Conservation (phyloP, 202 grass and related monocot genomes). For the Saccharum hybrid region DNA sequence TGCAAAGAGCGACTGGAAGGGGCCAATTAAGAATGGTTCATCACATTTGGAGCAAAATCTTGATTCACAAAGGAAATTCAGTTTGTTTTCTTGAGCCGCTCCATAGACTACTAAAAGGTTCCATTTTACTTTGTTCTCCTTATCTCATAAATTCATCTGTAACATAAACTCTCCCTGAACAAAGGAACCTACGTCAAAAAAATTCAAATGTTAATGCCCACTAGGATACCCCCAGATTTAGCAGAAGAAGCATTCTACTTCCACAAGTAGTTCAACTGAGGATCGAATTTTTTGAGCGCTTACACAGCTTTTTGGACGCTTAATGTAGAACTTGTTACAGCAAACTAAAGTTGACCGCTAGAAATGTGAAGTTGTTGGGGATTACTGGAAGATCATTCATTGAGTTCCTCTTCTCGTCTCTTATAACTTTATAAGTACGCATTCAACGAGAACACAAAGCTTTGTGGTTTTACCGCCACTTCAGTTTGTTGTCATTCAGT, state of each 20-base stretch:
- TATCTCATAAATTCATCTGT: too few relatives aligned
- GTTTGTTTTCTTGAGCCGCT: too few relatives aligned
- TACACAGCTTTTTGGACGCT: background rate
- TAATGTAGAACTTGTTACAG: conserved; percentile 9
- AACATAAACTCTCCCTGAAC: too few relatives aligned
- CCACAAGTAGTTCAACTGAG: background rate
- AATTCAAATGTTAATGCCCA: background rate
- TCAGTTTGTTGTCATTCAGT: background rate
- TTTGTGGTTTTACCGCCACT: background rate
- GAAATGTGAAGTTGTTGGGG: background rate
- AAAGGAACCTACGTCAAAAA: background rate
- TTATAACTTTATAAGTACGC: background rate
- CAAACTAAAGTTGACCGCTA: background rate
- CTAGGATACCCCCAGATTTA: background rate
- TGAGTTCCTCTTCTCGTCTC: background rate
- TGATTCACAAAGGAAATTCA: too few relatives aligned
- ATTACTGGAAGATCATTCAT: background rate
- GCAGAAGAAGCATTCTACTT: background rate
- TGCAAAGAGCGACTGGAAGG: too few relatives aligned
- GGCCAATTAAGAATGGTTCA: too few relatives aligned
- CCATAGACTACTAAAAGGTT: too few relatives aligned
- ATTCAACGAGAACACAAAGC: background rate
- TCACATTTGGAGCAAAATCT: too few relatives aligned
- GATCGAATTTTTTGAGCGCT: background rate
- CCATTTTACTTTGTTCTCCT: too few relatives aligned